A percentile compares a stretch with the other conserved stretches of the same genome.
phyloP scores from a whole-genome alignment of 805 yeast species.

The Myxozyma udenii region DNA sequence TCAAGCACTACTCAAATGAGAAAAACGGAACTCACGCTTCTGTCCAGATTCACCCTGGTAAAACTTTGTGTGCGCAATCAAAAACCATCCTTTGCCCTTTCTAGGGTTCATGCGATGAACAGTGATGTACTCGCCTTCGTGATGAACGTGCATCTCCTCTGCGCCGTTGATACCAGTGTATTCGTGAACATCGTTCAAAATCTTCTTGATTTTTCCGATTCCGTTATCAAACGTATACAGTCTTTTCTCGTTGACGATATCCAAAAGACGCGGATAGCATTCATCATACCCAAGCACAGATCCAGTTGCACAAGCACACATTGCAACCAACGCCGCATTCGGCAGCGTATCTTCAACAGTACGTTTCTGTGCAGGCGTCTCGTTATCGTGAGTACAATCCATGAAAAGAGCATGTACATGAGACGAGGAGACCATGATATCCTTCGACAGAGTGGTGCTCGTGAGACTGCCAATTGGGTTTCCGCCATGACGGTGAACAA shows the following conservation, averaged over 20 bases:
- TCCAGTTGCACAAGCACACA: constrained; percentile 91
- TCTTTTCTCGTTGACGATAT: constrained; percentile 75
- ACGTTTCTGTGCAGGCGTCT: constrained; percentile 81
- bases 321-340: constrained; percentile 88
- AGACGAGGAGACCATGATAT: constrained; percentile 54
- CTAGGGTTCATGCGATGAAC: constrained; percentile 80
- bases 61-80: constrained; percentile 85
- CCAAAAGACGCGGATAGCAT: constrained; percentile 74
- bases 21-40: constrained; percentile 16
- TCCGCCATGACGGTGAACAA: constrained; percentile 91
- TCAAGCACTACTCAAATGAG: neutral
- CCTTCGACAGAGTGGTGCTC: constrained; percentile 41
- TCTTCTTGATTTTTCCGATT: constrained; percentile 65
- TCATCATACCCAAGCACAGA: constrained; percentile 94
- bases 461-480: constrained; percentile 86
- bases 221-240: constrained; percentile 57
- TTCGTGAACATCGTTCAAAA: constrained; percentile 39
- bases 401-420: constrained; percentile 92
- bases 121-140: constrained; percentile 87
- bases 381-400: constrained; percentile 98
- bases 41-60: constrained; percentile 39
- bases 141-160: constrained; percentile 91
- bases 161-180: constrained; percentile 50
- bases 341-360: constrained; percentile 93
- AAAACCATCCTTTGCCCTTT: constrained; percentile 83